These are phyloP conservation scores for Trapa incisa DNA, from an alignment of 345 rosid genomes.

Conservation along the genomic window DNA sequence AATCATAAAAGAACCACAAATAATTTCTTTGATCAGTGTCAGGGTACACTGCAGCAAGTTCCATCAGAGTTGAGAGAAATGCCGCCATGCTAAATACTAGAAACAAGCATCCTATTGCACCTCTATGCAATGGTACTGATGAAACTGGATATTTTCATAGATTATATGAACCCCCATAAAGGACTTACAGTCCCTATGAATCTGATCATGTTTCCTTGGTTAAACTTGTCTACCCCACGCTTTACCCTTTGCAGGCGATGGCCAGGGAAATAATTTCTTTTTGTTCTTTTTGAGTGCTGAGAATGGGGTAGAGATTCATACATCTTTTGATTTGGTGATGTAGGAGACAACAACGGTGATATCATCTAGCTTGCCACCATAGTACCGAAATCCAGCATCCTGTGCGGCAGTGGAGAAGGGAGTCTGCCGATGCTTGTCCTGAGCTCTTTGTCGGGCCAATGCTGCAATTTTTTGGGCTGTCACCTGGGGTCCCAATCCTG, in stretches of 20 bases:
- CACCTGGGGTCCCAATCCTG: constrained; percentile 73
- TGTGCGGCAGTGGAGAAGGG: constrained; percentile 98
- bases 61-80: neutral
- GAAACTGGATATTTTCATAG: neutral
- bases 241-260: neutral
- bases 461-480: constrained; percentile 98
- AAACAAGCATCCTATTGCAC: neutral
- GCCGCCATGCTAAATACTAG: neutral
- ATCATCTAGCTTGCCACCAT: constrained; percentile 98
- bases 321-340: constrained; percentile 38
- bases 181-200: neutral
- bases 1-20: neutral
- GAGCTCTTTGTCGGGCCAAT: constrained; percentile 91
- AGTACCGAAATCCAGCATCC: constrained; percentile 93
- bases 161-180: neutral
- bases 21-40: neutral
- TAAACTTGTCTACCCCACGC: neutral
- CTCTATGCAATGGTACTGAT: neutral
- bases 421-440: constrained; percentile 78
- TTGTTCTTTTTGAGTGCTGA: neutral
- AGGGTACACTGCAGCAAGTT: neutral
- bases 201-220: neutral
- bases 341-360: constrained; percentile 95
- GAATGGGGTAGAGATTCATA: constrained; percentile 7
- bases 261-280: neutral